Evolutionary conservation across 2,329 filamentous ascomycete species (phyloP).

Genomic region (Aureobasidium sp.): DNA sequence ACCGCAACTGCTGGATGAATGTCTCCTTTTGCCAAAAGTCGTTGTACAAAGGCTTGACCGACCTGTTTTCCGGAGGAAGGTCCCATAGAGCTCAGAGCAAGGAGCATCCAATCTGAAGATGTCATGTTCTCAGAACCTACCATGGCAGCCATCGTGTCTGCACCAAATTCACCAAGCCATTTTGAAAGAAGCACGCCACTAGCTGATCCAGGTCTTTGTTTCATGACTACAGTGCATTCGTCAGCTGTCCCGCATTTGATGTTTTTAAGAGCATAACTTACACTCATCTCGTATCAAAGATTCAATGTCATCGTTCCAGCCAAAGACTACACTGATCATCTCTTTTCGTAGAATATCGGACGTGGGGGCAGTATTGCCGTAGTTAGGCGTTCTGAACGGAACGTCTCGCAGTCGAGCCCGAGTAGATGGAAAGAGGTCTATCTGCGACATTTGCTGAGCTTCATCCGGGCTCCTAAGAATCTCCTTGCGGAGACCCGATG

Average conservation of each 20-base stretch:
- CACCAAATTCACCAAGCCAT: slow-evolving; percentile 82
- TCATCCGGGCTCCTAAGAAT: slow-evolving; percentile 72
- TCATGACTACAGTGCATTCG: slow-evolving; percentile 49
- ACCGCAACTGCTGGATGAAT: slow-evolving; percentile 89
- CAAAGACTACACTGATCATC: slow-evolving; percentile 91
- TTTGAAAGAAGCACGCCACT: slow-evolving; percentile 78
- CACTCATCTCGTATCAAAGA: slow-evolving; percentile 77
- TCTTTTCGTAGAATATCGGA: slow-evolving; percentile 74
- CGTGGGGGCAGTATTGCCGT: slow-evolving; percentile 35
- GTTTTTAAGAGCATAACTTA: slow-evolving; percentile 31
- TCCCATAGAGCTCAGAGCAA: slow-evolving; percentile 84
- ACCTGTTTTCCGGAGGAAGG: slow-evolving; percentile 74
- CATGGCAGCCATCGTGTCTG: slow-evolving; percentile 73
- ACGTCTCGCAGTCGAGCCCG: slow-evolving; percentile 75
- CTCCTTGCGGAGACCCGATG: slow-evolving; percentile 73
- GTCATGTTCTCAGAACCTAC: slow-evolving; percentile 76
- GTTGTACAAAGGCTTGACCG: slow-evolving; percentile 82
- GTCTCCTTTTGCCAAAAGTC: slow-evolving; percentile 81
- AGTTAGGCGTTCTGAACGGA: slow-evolving; percentile 65
- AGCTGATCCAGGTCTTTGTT: slow-evolving; percentile 66
- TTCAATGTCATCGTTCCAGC: slow-evolving; percentile 81
- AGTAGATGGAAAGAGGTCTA: slow-evolving; percentile 82
- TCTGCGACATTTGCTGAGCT: slow-evolving; percentile 45
- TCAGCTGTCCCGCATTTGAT: too few species aligned
- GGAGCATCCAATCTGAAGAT: slow-evolving; percentile 91